Evolutionary conservation across 2,329 filamentous ascomycete genomes (phyloP), one percentile per base, ranked within the genome.

Genomic region (Exophiala viscosa): DNA sequence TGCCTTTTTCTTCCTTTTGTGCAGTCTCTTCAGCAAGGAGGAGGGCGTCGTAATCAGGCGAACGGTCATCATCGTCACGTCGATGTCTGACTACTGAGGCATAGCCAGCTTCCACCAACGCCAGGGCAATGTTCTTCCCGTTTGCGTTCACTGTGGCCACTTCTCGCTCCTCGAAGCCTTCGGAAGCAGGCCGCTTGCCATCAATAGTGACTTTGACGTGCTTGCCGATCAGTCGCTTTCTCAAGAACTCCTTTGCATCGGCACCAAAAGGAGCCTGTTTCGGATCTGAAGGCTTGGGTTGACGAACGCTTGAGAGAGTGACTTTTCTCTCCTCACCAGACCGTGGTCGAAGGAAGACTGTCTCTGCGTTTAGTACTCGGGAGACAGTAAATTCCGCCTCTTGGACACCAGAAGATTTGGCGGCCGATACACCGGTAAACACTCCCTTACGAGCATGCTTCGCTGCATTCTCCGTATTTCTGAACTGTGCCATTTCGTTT

Each of bases 171-270:
- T 97, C 92, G 61, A 91, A 99, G 8, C 88, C 91, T 59, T 96
- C 92, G 2, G 80, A 86, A 2, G 90, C 90, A 39, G 92, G 86
- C 72, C 93, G 91, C 69, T 89, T 90, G 52, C 93, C 93, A 67
- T 99, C 91, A 54, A 96, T 84, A 48, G 82, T 86, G 51, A 96
- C 83, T 69, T 87, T 88, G 60, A 97, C 90, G 61, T 96, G 89
- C 77, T 99, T 99, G 56, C 91, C 93, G 65, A 99, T 99, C 31
- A 96, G 72, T 70, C 86, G 90, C 78, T 96, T 96, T 50, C 93
- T 85, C 59, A 97, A 71, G 67, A 92, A 97, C 69, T 99, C 93
- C 76, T 99, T 99, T 31, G 93, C 92, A 67, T 96, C 92, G 10
- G 93, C 87, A 61, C 84, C 82, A 76, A 92, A 99, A 0, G 90